phyloP scores from a whole-genome alignment of 257 asterid genomes.

The Capsicum baccatum region DNA sequence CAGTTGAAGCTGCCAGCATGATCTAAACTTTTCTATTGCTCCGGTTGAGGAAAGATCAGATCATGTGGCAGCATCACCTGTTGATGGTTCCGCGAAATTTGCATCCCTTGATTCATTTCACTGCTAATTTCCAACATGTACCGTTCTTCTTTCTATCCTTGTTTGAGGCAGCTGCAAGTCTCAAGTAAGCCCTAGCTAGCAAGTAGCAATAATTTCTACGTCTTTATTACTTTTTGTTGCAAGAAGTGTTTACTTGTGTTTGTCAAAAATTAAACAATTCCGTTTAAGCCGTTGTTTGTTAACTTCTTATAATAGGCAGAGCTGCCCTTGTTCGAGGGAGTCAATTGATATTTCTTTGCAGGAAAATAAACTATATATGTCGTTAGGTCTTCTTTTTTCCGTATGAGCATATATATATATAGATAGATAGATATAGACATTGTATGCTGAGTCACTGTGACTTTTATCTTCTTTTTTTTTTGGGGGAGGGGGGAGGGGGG shows the following conservation, averaged over 20 bases:
- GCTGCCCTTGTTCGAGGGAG: neutral
- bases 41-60: constrained; percentile 41
- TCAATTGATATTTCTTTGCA: neutral
- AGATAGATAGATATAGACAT: too few species aligned
- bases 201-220: neutral
- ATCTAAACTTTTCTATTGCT: constrained; percentile 52
- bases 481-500: too few species aligned
- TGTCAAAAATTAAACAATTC: neutral
- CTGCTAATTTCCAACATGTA: too few species aligned
- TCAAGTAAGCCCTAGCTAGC: constrained; percentile 17
- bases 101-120: neutral
- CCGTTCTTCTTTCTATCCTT: neutral
- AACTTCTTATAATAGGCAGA: neutral
- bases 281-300: neutral
- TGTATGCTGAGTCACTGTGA: neutral
- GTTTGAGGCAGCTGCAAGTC: neutral
- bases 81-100: constrained; percentile 26
- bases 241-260: neutral
- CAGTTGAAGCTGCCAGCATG: constrained; percentile 92
- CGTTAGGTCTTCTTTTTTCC: neutral
- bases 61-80: constrained; percentile 47
- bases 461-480: neutral
- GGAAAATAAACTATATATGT: neutral
- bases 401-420: neutral
- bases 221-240: neutral